Conservation (phyloP, 2,329 filamentous ascomycete species). For the Plectosphaerella cucumerina region DNA sequence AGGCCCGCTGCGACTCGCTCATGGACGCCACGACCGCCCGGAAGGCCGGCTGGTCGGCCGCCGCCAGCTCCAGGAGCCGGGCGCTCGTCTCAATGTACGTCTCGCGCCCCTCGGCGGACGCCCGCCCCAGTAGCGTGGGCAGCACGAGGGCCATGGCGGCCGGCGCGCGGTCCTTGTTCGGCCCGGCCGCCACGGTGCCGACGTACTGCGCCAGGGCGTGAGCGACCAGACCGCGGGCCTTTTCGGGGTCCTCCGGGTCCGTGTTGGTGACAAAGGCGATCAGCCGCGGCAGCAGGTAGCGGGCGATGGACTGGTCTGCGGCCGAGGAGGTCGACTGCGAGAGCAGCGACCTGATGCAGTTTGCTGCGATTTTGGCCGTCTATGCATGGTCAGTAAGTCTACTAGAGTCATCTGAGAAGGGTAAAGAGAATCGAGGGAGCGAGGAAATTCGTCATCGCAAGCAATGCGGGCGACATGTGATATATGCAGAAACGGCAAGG, state of each 20-base stretch:
- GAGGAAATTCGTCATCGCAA: background rate
- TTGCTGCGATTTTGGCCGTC: conserved; percentile 85
- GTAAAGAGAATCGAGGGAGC: background rate
- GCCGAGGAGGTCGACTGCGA: conserved; percentile 58
- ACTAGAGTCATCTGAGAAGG: background rate
- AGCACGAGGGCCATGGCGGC: conserved; percentile 72
- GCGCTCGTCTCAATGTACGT: conserved; percentile 70
- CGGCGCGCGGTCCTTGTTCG: conserved; percentile 35
- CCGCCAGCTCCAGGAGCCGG: conserved; percentile 76
- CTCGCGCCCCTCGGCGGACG: conserved; percentile 56
- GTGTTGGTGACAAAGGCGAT: conserved; percentile 69
- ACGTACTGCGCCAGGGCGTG: conserved; percentile 75
- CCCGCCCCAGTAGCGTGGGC: conserved; percentile 71
- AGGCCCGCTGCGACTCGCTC: conserved; percentile 63
- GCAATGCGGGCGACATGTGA: background rate
- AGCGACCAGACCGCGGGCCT: conserved; percentile 64
- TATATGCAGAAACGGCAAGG: background rate
- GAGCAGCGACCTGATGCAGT: conserved; percentile 82
- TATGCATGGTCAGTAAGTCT: conserved; percentile 22
- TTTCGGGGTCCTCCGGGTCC: conserved; percentile 73
- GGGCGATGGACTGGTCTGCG: conserved; percentile 69
- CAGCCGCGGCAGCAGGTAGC: conserved; percentile 70
- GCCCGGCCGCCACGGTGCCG: conserved; percentile 31
- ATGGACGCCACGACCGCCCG: conserved; percentile 68
- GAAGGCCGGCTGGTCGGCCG: conserved; percentile 69